Conservation (phyloP, 225 moss, liverwort and hornwort species). For the Pleurozium schreberi region DNA sequence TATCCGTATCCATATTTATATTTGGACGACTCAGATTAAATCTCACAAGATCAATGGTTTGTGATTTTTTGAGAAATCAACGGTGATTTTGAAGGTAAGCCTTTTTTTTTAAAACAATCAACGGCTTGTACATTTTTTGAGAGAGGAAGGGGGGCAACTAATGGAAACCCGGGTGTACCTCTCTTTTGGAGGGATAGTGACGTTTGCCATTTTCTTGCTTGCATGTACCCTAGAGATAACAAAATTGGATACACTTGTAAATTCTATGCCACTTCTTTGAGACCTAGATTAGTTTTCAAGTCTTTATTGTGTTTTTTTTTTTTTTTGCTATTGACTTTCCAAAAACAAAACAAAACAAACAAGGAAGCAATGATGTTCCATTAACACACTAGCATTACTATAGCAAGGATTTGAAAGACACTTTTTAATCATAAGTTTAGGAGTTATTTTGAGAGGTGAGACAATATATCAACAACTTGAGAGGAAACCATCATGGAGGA, state of each 20-base stretch:
- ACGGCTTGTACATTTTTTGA: too few relatives aligned
- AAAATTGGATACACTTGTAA: fast-evolving
- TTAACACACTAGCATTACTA: background rate
- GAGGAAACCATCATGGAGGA: background rate
- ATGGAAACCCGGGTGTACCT: too few relatives aligned
- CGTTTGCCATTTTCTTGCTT: background rate
- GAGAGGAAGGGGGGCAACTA: too few relatives aligned
- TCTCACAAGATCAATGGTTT: too few relatives aligned
- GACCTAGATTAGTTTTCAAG: fast-evolving
- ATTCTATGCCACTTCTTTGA: fast-evolving
- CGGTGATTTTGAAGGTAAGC: too few relatives aligned
- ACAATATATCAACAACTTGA: background rate
- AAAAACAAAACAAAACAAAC: background rate
- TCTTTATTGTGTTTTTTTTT: background rate
- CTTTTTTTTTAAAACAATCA: too few relatives aligned
- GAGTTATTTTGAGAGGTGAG: background rate
- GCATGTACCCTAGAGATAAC: background rate
- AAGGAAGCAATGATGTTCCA: background rate
- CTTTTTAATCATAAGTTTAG: background rate
- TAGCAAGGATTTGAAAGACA: background rate
- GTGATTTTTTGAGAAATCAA: too few relatives aligned
- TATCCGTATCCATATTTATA: too few relatives aligned
- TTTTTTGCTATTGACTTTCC: too few relatives aligned
- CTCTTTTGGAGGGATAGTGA: too few relatives aligned
- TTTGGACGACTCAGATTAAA: too few relatives aligned